Base-by-base conservation (phyloP, 306 rosid species). In the Dicorynia guianensis region DNA sequence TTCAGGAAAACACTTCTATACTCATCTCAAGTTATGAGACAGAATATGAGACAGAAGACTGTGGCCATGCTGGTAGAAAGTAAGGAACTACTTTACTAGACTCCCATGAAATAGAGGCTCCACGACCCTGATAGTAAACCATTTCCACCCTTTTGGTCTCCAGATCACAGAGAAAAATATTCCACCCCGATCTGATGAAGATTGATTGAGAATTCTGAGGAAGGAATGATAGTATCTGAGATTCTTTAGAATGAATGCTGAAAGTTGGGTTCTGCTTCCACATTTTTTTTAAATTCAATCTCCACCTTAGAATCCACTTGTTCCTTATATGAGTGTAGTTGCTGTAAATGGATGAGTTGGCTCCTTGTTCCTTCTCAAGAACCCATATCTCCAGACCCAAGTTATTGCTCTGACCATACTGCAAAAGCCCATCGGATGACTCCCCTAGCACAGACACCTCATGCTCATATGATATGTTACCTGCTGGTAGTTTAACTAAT, bases 391-490 rank as follows among this genome's bases (percentile, higher is more conserved):
- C 93, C 66, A 89, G 35, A 54, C 96, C 96, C 43, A 83, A 69
- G 43, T 66, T 81, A 67, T 82, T 88, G 87, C 96, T 88, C 84
- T 89, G 96, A 76, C 96, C 91, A 76, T 87, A 92, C 76, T 72
- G 93, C 82, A 92, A 74, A 67, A 78, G 83, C 66, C 97, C 93
- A 88, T 92, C 88, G 0, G 88, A 82, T 11, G 97, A 81, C 79
- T 88, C 90, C 72, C 97, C 97, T 43, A 92, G 88, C 66, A 88
- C 78, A 70, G 81, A 86, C 75, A 84, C 96, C 69, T 89, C 96
- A 17, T 80, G 89, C 33, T 92, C 97, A 3, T 17, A 58, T 0
- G 96, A 55, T 75, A 87, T 74, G 75, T 46, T 73, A 52, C 93
- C 91, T 1, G 66, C 70, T 3, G 96, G 96, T 70, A 89, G 80